These are phyloP conservation scores for Pelargonium citronellum DNA, from an alignment of 441 rosid species.

Conservation along the genomic window DNA sequence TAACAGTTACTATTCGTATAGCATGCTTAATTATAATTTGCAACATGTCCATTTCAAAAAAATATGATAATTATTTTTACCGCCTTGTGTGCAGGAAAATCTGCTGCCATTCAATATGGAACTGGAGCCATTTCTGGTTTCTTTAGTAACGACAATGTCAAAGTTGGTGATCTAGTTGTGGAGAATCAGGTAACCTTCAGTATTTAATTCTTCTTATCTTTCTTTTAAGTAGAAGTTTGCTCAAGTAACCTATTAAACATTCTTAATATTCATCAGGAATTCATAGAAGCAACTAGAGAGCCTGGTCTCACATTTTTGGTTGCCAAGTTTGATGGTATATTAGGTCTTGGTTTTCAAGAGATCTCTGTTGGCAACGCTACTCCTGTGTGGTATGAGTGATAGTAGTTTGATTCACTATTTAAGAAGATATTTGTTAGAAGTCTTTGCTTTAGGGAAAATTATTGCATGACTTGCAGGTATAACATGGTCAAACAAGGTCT, in stretches of 20 bases:
- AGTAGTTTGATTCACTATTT: no score
- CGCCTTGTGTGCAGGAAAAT: conserved; percentile 35
- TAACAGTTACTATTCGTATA: not conserved
- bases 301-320: conserved; percentile 47
- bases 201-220: conserved; percentile 4
- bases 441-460: not conserved
- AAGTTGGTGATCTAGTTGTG: conserved; percentile 57
- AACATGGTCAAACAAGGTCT: conserved; percentile 61
- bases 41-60: not conserved
- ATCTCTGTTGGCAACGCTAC: conserved; percentile 58
- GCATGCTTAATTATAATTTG: not conserved
- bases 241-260: not conserved
- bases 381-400: conserved; percentile 50
- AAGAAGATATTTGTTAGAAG: not conserved
- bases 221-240: not conserved
- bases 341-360: conserved; percentile 78
- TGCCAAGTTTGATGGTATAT: conserved; percentile 69
- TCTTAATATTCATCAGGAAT: conserved; percentile 35
- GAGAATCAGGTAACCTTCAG: conserved; percentile 45
- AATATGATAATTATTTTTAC: not conserved
- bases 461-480: conserved; percentile 36
- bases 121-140: conserved; percentile 70
- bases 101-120: conserved; percentile 55
- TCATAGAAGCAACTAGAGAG: conserved; percentile 65
- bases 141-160: conserved; percentile 65